These are phyloP conservation scores for Phaffia rhodozyma DNA, from an alignment of 1,284 basidiomycete species.

Conservation along the genomic window DNA sequence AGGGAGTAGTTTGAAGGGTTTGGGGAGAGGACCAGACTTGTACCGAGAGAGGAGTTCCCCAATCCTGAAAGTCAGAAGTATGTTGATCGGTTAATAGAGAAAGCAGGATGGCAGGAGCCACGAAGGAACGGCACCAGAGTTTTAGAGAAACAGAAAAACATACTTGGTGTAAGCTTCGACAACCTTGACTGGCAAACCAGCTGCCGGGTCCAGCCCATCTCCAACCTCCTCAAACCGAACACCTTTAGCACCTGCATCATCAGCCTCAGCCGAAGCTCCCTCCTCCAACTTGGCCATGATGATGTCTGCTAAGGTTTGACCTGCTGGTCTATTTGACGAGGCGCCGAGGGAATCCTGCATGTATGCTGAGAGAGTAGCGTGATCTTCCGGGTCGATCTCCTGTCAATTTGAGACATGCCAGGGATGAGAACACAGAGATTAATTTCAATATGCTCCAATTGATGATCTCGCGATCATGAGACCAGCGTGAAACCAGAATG, in stretches of 20 bases:
- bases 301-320: constrained; percentile 82
- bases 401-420: constrained; percentile 29
- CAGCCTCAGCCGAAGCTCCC: constrained; percentile 42
- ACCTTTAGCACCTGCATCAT: constrained; percentile 19
- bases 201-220: constrained; percentile 58
- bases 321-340: constrained; percentile 52
- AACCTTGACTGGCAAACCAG: constrained; percentile 90
- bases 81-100: not conserved
- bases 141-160: constrained; percentile 23
- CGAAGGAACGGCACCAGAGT: not conserved
- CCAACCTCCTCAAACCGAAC: constrained; percentile 17
- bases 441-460: not conserved
- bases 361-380: constrained; percentile 62
- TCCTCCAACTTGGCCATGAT: constrained; percentile 84
- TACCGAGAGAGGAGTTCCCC: constrained; percentile 79
- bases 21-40: constrained; percentile 90
- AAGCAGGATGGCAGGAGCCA: not conserved
- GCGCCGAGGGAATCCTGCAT: not conserved
- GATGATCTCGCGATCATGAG: not conserved
- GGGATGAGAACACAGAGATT: not conserved
- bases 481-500: not conserved
- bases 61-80: constrained; percentile 45
- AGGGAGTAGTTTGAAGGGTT: constrained; percentile 96
- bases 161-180: constrained; percentile 92
- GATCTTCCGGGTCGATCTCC: constrained; percentile 81